Evolutionary conservation across 2,329 filamentous ascomycete species (phyloP).

Genomic region (Oidium heveae): DNA sequence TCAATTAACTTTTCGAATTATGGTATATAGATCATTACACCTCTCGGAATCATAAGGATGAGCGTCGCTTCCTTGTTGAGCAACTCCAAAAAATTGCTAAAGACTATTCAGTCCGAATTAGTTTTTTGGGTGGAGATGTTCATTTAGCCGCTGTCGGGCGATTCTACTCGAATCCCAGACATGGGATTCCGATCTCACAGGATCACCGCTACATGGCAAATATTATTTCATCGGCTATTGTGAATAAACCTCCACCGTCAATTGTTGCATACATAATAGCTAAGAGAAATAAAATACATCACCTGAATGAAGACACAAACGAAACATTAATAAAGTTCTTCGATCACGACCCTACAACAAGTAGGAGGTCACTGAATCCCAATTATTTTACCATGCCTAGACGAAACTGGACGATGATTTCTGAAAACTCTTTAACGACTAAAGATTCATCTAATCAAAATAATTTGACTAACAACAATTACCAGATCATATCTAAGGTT

Average conservation of each 20-base stretch:
- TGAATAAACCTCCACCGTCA: slow-evolving; percentile 76
- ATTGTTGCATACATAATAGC: slow-evolving; percentile 79
- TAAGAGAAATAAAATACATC: slow-evolving; percentile 61
- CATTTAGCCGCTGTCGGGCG: slow-evolving; percentile 78
- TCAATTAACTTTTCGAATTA: neutral
- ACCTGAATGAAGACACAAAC: slow-evolving; percentile 47
- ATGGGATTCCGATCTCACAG: slow-evolving; percentile 49
- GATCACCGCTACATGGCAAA: slow-evolving; percentile 94
- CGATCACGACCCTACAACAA: slow-evolving; percentile 58
- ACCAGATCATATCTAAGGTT: too few species aligned
- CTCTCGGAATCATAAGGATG: slow-evolving; percentile 68
- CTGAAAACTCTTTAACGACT: slow-evolving; percentile 48
- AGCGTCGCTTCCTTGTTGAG: slow-evolving; percentile 55
- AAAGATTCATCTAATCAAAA: slow-evolving; percentile 1
- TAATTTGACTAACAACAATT: neutral
- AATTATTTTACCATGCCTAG: slow-evolving; percentile 82
- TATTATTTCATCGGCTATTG: slow-evolving; percentile 79
- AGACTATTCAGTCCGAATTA: slow-evolving; percentile 70
- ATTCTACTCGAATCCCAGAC: slow-evolving; percentile 74
- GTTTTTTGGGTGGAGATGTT: slow-evolving; percentile 82
- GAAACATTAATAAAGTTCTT: slow-evolving; percentile 91
- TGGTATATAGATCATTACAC: slow-evolving; percentile 49
- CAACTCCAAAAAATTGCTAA: slow-evolving; percentile 63
- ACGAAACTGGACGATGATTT: slow-evolving; percentile 77
- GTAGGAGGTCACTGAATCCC: slow-evolving; percentile 38